Conservation (phyloP, 805 yeast species). For the Crinitomyces ghanaensis region DNA sequence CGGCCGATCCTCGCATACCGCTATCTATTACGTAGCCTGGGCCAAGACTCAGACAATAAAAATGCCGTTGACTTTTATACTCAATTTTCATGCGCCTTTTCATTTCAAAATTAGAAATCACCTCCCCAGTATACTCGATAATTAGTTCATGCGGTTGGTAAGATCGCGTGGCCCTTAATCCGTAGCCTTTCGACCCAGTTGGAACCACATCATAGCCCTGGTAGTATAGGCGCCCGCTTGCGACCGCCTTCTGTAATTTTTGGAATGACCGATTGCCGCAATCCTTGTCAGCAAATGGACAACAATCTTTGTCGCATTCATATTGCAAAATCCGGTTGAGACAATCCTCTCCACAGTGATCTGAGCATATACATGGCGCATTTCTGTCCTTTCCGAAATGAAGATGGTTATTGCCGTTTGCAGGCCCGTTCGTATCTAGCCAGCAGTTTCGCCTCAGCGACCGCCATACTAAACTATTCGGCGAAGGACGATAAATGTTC, state of each 20-base stretch:
- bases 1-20: constrained; percentile 35
- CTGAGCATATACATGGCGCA: constrained; percentile 16
- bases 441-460: no score
- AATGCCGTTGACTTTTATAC: constrained; percentile 27
- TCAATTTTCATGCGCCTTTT: constrained; percentile 27
- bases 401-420: no score
- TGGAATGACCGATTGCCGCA: constrained; percentile 33
- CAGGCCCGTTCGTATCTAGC: no score
- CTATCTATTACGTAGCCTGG: constrained; percentile 35
- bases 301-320: constrained; percentile 27
- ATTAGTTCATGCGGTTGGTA: constrained; percentile 32
- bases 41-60: constrained; percentile 34
- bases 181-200: constrained; percentile 33
- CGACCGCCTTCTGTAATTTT: constrained; percentile 14
- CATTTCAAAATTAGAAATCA: constrained; percentile 31
- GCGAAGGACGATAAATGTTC: constrained; percentile 28
- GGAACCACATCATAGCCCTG: constrained; percentile 21
- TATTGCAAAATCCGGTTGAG: constrained; percentile 23
- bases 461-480: no score
- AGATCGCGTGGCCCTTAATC: constrained; percentile 30
- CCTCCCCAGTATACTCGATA: constrained; percentile 40
- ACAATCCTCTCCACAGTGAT: constrained; percentile 28
- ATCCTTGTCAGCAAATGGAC: constrained; percentile 23
- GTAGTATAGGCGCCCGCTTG: constrained; percentile 15
- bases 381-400: no score